Conservation (phyloP, 1,284 basidiomycete species). For the Fistulina hepatica region DNA sequence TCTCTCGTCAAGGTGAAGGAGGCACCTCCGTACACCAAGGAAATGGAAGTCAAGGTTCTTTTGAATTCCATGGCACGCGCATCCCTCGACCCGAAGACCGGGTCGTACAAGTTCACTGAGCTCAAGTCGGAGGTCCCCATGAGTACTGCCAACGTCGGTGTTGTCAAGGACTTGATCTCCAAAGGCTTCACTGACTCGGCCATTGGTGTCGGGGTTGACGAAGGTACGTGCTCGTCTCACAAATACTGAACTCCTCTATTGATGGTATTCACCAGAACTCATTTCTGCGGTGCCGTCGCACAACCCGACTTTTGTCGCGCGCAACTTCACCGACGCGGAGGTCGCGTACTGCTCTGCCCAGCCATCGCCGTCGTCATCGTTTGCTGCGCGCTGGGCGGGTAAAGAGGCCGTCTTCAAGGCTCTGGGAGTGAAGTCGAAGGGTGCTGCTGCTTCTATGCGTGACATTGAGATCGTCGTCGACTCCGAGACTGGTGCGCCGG, state of each 20-base stretch:
- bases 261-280: slow-evolving; percentile 50
- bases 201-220: slow-evolving; percentile 76
- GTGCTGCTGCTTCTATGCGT: slow-evolving; percentile 87
- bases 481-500: slow-evolving; percentile 52
- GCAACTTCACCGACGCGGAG: slow-evolving; percentile 92
- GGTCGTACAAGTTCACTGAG: slow-evolving; percentile 71
- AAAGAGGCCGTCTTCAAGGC: slow-evolving; percentile 99
- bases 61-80: slow-evolving; percentile 91
- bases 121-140: slow-evolving; percentile 44
- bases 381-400: slow-evolving; percentile 93
- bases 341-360: slow-evolving; percentile 82
- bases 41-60: slow-evolving; percentile 82
- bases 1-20: slow-evolving; percentile 95
- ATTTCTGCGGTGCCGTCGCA: slow-evolving; percentile 87
- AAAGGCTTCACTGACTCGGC: slow-evolving; percentile 31
- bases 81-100: slow-evolving; percentile 71
- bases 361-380: slow-evolving; percentile 80
- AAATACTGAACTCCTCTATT: not conserved
- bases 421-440: slow-evolving; percentile 84
- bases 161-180: slow-evolving; percentile 45
- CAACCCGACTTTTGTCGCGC: slow-evolving; percentile 80
- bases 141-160: slow-evolving; percentile 60
- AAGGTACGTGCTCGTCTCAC: slow-evolving; percentile 42
- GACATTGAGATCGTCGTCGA: slow-evolving; percentile 92
- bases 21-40: slow-evolving; percentile 79